phyloP scores from a whole-genome alignment of 352 stramenopile genomes.

The Bremia lactucae region DNA sequence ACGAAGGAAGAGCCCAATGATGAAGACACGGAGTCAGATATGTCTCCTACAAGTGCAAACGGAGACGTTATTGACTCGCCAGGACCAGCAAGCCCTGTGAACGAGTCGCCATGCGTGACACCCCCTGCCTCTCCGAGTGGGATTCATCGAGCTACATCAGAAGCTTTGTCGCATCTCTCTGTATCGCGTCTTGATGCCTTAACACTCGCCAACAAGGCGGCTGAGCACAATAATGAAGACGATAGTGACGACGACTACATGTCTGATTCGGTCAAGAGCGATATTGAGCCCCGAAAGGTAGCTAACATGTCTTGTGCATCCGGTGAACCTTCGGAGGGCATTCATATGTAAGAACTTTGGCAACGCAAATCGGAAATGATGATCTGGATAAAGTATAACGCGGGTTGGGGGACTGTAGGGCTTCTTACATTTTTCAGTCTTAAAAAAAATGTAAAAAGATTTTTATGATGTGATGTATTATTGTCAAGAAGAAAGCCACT shows the following conservation, averaged over 20 bases:
- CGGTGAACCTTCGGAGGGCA: constrained; percentile 46
- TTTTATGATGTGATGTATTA: too few species aligned
- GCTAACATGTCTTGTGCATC: constrained; percentile 34
- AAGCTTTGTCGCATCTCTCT: constrained; percentile 35
- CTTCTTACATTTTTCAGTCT: too few species aligned
- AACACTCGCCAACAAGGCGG: constrained; percentile 26
- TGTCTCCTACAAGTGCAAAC: constrained; percentile 35
- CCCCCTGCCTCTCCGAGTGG: constrained; percentile 37
- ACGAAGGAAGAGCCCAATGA: constrained; percentile 39
- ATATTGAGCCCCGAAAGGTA: constrained; percentile 65
- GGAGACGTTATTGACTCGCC: constrained; percentile 37
- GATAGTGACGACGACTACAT: constrained; percentile 54
- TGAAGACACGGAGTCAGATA: constrained; percentile 55
- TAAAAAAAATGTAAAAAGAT: constrained; percentile 29
- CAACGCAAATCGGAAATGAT: too few species aligned
- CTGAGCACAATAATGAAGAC: constrained; percentile 29
- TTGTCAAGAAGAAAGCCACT: too few species aligned
- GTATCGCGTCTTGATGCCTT: constrained; percentile 33
- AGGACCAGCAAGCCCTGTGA: constrained; percentile 40
- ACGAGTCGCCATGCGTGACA: constrained; percentile 24
- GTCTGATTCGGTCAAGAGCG: constrained; percentile 71
- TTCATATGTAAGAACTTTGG: constrained; percentile 56
- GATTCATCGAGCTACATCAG: constrained; percentile 25
- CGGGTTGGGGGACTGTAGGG: too few species aligned
- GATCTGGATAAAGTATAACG: too few species aligned